These are phyloP conservation scores for Boletus reticulatus DNA, from an alignment of 768 basidiomycete genomes.

Conservation along the genomic window DNA sequence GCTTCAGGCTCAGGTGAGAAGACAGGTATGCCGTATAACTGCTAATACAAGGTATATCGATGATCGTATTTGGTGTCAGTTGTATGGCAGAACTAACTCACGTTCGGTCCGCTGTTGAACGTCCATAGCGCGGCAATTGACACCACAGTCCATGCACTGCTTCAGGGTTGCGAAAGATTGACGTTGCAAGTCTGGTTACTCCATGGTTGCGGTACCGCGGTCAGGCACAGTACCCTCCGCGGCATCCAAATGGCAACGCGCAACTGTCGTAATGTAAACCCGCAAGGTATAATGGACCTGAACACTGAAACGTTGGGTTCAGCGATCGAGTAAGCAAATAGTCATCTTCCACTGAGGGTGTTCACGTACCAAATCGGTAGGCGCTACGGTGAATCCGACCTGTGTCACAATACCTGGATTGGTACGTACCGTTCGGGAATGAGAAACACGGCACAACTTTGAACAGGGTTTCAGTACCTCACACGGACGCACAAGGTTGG, in stretches of 20 bases:
- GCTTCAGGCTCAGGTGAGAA: constrained; percentile 12
- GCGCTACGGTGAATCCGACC: neutral
- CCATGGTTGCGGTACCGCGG: constrained; percentile 24
- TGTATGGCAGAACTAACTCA: constrained; percentile 15
- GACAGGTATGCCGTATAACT: constrained; percentile 19
- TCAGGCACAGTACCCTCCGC: constrained; percentile 18
- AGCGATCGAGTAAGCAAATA: constrained; percentile 2
- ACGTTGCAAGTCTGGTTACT: constrained; percentile 20
- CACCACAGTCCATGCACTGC: constrained; percentile 1
- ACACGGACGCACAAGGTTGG: neutral
- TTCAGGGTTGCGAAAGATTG: constrained; percentile 22
- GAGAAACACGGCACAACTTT: neutral
- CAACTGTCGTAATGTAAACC: constrained; percentile 6
- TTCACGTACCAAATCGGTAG: neutral
- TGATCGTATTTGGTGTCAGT: constrained; percentile 17
- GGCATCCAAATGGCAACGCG: constrained; percentile 14
- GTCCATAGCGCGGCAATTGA: constrained; percentile 8
- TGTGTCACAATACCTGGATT: neutral
- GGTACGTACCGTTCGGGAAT: neutral
- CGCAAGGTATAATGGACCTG: constrained; percentile 6
- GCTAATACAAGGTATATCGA: constrained; percentile 26
- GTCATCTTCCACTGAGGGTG: neutral
- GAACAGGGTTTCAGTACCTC: neutral
- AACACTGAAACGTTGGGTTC: neutral
- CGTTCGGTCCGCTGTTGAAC: constrained; percentile 10